Conservation (phyloP, 768 basidiomycete genomes). For the Clitopilus hobsonii region DNA sequence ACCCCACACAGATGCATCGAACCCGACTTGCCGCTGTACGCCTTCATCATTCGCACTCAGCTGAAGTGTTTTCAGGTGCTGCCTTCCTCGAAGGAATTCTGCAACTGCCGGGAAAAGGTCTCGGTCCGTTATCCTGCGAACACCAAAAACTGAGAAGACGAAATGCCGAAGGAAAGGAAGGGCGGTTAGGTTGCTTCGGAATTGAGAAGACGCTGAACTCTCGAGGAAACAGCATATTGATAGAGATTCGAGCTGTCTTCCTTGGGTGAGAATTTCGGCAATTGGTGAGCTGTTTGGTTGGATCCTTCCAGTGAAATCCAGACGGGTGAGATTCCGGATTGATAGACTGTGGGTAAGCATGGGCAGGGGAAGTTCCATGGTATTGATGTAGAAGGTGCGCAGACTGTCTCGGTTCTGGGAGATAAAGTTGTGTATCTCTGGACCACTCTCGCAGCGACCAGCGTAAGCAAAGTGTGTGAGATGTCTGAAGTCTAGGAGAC, state of each 20-base stretch:
- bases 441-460: conserved; percentile 35
- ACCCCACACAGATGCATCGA: conserved; percentile 69
- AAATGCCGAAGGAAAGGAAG: conserved; percentile 68
- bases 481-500: conserved; percentile 45
- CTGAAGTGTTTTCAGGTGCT: conserved; percentile 45
- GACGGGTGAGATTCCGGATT: conserved; percentile 58
- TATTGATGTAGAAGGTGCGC: conserved; percentile 51
- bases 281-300: conserved; percentile 45
- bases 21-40: conserved; percentile 50
- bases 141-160: conserved; percentile 42
- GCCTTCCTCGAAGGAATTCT: conserved; percentile 58
- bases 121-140: conserved; percentile 44
- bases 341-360: conserved; percentile 52
- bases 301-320: conserved; percentile 58
- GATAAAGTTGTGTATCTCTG: conserved; percentile 41
- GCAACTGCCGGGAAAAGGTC: conserved; percentile 68
- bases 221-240: conserved; percentile 52
- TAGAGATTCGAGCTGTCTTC: conserved; percentile 60
- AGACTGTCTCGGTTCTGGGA: conserved; percentile 47
- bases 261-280: conserved; percentile 54
- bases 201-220: conserved; percentile 44
- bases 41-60: conserved; percentile 42
- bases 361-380: conserved; percentile 55
- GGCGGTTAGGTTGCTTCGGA: conserved; percentile 34
- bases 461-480: conserved; percentile 56